These are phyloP conservation scores for Mycena kentingensis DNA, from an alignment of 768 basidiomycete species.

Conservation along the genomic window DNA sequence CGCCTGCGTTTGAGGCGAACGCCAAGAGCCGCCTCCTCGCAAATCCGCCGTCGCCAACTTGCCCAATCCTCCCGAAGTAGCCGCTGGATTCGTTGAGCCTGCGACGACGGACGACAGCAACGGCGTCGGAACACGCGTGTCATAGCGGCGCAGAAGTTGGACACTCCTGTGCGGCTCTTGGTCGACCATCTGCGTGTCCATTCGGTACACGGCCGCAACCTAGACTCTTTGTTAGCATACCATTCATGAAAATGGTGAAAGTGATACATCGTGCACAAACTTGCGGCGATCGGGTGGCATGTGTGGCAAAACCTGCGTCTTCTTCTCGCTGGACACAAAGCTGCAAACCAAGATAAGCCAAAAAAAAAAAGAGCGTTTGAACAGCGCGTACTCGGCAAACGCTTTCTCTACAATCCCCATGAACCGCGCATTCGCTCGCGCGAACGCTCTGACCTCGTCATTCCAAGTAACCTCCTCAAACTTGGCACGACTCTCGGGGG, in stretches of 20 bases:
- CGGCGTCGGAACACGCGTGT: constrained; percentile 77
- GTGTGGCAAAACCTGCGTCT: constrained; percentile 71
- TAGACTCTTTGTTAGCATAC: constrained; percentile 29
- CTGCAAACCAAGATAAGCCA: constrained; percentile 35
- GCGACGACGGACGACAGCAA: constrained; percentile 51
- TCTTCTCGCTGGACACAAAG: constrained; percentile 70
- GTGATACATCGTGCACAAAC: constrained; percentile 73
- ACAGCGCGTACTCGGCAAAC: constrained; percentile 69
- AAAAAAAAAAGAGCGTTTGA: constrained; percentile 25
- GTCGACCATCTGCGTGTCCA: constrained; percentile 87
- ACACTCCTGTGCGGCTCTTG: constrained; percentile 88
- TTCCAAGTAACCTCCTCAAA: constrained; percentile 50
- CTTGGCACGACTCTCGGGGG: constrained; percentile 46
- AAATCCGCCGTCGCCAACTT: constrained; percentile 65
- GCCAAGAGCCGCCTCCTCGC: constrained; percentile 35
- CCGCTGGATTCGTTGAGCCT: constrained; percentile 26
- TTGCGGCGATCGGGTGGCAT: constrained; percentile 81
- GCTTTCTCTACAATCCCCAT: constrained; percentile 74
- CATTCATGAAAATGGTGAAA: neutral
- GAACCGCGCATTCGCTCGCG: constrained; percentile 65
- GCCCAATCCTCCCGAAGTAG: constrained; percentile 48
- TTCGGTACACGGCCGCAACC: constrained; percentile 78
- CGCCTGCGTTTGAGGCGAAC: constrained; percentile 14
- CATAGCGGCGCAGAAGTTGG: constrained; percentile 77
- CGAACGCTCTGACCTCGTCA: constrained; percentile 65